Percentiles rank a stretch among this genome's conserved stretches.
Conservation (phyloP, 345 rosid species). For the Litchi chinensis region DNA sequence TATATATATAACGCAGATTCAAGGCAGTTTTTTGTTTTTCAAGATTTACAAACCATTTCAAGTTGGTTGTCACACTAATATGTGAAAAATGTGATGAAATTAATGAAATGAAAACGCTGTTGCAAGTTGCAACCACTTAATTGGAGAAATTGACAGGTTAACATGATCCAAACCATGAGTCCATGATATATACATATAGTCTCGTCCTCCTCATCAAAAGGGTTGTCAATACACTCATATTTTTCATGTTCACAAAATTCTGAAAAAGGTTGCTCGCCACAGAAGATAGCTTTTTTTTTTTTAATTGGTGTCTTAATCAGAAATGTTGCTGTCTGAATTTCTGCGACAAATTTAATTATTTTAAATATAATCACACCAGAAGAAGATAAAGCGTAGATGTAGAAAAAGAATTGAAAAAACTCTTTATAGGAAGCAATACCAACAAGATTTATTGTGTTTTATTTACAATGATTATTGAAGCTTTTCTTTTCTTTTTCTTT, state of each 20-base stretch:
- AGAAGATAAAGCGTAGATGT: background rate
- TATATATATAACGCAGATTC: too few species aligned
- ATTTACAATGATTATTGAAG: too few species aligned
- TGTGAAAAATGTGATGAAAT: constrained; percentile 6
- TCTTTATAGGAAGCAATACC: background rate
- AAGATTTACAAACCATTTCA: background rate
- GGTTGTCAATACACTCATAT: background rate
- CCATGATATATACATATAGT: background rate
- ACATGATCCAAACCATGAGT: background rate
- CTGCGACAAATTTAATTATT: background rate
- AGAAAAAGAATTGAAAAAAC: background rate
- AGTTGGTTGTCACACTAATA: background rate
- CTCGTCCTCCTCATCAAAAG: background rate
- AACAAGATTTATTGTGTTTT: background rate
- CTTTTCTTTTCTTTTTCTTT: too few species aligned
- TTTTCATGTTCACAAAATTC: constrained; percentile 9
- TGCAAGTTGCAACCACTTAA: background rate
- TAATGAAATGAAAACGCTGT: background rate
- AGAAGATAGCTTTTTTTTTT: background rate
- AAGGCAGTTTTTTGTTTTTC: background rate
- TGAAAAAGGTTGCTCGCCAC: constrained; percentile 7
- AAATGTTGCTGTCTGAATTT: constrained; percentile 24
- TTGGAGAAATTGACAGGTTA: constrained; percentile 1
- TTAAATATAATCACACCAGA: background rate
- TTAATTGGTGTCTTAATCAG: constrained; percentile 8